Evolutionary conservation across 352 stramenopile genomes (phyloP), one percentile per base, ranked within the genome.

Genomic region (Phytophthora crassamura): DNA sequence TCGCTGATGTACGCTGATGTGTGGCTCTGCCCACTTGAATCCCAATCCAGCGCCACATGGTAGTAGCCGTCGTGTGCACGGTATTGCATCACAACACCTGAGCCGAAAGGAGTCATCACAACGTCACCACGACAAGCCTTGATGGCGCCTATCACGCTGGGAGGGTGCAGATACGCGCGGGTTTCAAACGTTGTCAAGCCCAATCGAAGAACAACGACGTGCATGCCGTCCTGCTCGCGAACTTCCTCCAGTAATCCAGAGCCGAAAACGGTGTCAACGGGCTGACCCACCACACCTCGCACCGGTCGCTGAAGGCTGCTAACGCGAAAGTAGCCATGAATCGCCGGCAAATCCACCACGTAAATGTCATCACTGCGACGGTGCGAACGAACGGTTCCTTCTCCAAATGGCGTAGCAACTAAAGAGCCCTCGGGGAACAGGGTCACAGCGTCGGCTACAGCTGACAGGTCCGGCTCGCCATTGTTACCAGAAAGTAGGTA

Each of bases 41-140:
- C 78, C 82, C 83, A 93, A 48, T 93, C 77, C 15, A 93, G 69
- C 2, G 83, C 84, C 33, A 95, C 75, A 39, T 75, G 79, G 50
- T 91, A 95, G 57, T 89, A 86, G 20, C 70, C 72, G 58, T 94
- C 83, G 14, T 73, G 38, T 0, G 64, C 62, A 4, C 85, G 84
- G 70, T 90, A 92, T 35, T 72, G 67, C 39, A 93, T 74, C 50
- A 95, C 84, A 16, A 92, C 73, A 30, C 87, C 87, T 20, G 73
- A 83, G 40, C 85, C 87, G 57, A 82, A 95, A 15, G 87, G 85
- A n/a, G 87, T 95, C 61, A 74, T 72, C 6, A 95, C 87, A 3
- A 93, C 60, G 51, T 95, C 87, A 7, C 87, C 87, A 18, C 85
- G 78, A 15, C 78, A 84, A 6, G 87, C 87, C 32, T 83, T 83